These are phyloP conservation scores for Collybia nuda DNA, from an alignment of 768 basidiomycete genomes.

Conservation along the genomic window DNA sequence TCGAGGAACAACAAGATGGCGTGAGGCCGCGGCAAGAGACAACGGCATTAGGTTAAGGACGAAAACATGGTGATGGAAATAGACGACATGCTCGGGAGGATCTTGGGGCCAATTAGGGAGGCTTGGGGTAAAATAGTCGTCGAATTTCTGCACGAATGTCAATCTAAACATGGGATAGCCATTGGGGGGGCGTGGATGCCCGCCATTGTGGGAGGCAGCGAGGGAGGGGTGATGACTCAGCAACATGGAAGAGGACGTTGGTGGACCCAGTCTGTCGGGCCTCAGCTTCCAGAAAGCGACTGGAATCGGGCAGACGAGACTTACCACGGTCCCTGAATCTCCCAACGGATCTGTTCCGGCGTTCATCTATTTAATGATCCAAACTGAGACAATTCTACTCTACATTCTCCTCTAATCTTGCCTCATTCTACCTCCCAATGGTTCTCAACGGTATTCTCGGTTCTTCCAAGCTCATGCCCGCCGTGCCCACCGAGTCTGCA, in stretches of 20 bases:
- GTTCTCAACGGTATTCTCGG: conserved; percentile 18
- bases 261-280: no score
- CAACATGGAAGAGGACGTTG: no score
- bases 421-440: conserved; percentile 21
- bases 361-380: conserved; percentile 14
- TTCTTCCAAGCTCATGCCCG: conserved; percentile 6
- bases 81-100: conserved; percentile 11
- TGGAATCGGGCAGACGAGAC: background rate
- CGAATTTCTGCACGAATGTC: background rate
- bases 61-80: background rate
- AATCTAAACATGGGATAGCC: background rate
- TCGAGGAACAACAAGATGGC: no score
- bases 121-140: conserved; percentile 4
- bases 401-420: background rate
- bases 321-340: conserved; percentile 1
- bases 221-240: no score
- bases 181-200: background rate
- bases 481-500: background rate
- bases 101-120: conserved; percentile 13
- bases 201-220: no score
- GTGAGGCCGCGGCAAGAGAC: no score
- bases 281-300: no score
- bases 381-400: conserved; percentile 1
- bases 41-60: no score
- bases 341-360: conserved; percentile 15